Conservation (phyloP, 768 basidiomycete species). For the Termitomyces sp. region DNA sequence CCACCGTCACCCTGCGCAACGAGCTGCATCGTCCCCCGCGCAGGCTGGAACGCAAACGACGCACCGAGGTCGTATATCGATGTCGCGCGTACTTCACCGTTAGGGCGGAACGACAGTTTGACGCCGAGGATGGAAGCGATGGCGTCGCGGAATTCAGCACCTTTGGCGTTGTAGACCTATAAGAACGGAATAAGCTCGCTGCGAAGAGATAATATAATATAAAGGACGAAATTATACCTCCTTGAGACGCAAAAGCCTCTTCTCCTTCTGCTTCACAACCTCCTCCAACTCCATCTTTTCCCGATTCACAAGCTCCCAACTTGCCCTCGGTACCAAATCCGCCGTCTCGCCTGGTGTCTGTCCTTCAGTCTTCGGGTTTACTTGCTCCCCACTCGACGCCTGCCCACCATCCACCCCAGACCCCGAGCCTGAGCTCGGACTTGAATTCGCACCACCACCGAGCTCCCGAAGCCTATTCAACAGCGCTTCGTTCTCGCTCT, state of each 20-base stretch:
- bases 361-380: slow-evolving; percentile 1
- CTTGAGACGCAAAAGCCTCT: slow-evolving; percentile 72
- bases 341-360: slow-evolving; percentile 12
- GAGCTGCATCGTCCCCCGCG: slow-evolving; percentile 62
- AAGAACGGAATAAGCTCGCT: background rate
- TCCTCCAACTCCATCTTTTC: slow-evolving; percentile 70
- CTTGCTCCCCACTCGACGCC: background rate
- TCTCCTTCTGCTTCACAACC: slow-evolving; percentile 73
- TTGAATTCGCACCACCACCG: slow-evolving; percentile 17
- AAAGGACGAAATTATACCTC: slow-evolving; percentile 46
- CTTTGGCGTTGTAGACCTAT: slow-evolving; percentile 81
- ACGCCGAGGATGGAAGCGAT: slow-evolving; percentile 88
- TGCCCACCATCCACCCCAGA: background rate
- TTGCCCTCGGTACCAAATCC: slow-evolving; percentile 70
- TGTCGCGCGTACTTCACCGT: slow-evolving; percentile 86
- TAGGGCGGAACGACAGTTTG: slow-evolving; percentile 88
- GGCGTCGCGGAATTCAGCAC: slow-evolving; percentile 87
- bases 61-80: slow-evolving; percentile 87
- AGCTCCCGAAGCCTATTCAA: slow-evolving; percentile 62
- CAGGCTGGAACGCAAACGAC: slow-evolving; percentile 83
- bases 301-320: slow-evolving; percentile 67
- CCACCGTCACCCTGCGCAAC: slow-evolving; percentile 72
- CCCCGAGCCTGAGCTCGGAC: background rate
- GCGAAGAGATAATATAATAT: background rate
- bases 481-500: slow-evolving; percentile 81